Evolutionary conservation across 1,139 yeast genomes (phyloP).

Genomic region (Kurtzmaniella natalensis): DNA sequence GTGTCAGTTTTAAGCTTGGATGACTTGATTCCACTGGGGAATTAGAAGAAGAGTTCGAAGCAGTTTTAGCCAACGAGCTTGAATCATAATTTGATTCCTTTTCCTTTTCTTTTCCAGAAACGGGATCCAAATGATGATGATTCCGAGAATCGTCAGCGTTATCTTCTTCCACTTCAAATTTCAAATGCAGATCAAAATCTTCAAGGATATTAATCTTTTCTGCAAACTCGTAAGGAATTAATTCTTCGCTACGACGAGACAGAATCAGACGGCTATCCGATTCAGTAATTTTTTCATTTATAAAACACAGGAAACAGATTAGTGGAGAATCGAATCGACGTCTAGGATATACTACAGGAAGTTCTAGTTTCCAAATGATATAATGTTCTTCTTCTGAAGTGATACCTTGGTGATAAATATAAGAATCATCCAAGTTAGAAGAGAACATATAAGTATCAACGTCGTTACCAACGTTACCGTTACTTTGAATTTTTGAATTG

Average conservation of each 20-base stretch:
- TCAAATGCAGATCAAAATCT: not conserved
- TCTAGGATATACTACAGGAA: conserved; percentile 35
- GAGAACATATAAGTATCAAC: conserved; percentile 1
- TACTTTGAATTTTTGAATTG: no score
- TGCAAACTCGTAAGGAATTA: not conserved
- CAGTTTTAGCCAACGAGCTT: no score
- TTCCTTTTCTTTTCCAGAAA: no score
- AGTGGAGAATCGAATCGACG: conserved; percentile 29
- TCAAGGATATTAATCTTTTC: not conserved
- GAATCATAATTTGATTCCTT: no score
- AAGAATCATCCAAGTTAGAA: not conserved
- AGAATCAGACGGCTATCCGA: not conserved
- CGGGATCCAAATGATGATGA: not conserved
- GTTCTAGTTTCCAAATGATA: conserved; percentile 30
- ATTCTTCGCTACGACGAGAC: not conserved
- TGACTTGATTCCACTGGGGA: no score
- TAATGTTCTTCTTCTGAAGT: conserved; percentile 6
- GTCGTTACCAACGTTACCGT: no score
- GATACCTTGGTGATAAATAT: not conserved
- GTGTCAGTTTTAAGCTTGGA: no score
- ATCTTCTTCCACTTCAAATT: not conserved
- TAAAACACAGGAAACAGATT: conserved; percentile 21
- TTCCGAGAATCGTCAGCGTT: not conserved
- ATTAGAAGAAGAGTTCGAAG: no score
- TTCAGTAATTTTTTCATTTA: conserved; percentile 13